A percentile compares a stretch with the other conserved stretches of the same genome.
Evolutionary conservation across 2,329 filamentous ascomycete species (phyloP).

Genomic region (Tolypocladium tundrense): DNA sequence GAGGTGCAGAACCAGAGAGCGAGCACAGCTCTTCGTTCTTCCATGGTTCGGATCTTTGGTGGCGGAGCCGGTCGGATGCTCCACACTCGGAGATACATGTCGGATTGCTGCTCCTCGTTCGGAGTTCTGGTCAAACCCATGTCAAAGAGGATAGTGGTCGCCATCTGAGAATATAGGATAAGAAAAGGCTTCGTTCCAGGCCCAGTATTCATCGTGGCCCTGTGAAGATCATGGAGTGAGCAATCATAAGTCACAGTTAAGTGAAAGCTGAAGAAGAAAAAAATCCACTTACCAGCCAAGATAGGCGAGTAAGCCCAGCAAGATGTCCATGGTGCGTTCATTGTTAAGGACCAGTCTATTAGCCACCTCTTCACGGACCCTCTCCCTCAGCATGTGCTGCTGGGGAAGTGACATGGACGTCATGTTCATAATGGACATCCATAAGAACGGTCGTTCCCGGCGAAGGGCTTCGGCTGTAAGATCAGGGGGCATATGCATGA

Average conservation of each 20-base stretch:
- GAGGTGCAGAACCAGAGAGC: constrained; percentile 33
- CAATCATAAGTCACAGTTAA: neutral
- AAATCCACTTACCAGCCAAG: constrained; percentile 1
- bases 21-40: constrained; percentile 38
- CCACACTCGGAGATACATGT: constrained; percentile 25
- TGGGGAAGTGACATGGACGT: constrained; percentile 29
- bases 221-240: constrained; percentile 6
- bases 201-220: constrained; percentile 27
- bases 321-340: constrained; percentile 40
- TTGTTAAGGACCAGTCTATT: constrained; percentile 35
- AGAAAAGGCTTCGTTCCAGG: constrained; percentile 31
- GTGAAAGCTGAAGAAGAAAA: neutral
- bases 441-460: constrained; percentile 35
- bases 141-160: constrained; percentile 32
- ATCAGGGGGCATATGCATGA: constrained; percentile 27
- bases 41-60: constrained; percentile 29
- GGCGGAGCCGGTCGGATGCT: constrained; percentile 13
- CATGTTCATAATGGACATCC: constrained; percentile 37
- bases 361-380: constrained; percentile 32
- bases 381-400: constrained; percentile 28
- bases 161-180: constrained; percentile 31
- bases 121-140: constrained; percentile 31
- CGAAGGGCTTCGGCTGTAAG: constrained; percentile 28
- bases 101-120: constrained; percentile 23
- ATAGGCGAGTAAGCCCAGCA: constrained; percentile 35